Conservation (phyloP, 2,329 filamentous ascomycete genomes). For the Trichoderma sp. region DNA sequence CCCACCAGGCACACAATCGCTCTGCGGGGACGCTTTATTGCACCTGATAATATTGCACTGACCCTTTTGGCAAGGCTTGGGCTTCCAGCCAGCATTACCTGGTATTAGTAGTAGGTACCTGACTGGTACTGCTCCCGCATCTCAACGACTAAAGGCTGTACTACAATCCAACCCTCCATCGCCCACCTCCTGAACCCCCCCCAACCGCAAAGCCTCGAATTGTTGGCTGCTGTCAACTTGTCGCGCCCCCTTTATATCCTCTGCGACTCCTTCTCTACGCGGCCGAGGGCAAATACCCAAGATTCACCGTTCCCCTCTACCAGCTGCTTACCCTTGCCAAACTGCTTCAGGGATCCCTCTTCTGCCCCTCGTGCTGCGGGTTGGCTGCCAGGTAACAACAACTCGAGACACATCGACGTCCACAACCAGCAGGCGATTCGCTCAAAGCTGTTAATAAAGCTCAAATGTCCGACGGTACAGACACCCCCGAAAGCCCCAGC, state of each 20-base stretch:
- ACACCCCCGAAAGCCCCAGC: slow-evolving; percentile 26
- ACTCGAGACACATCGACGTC: background rate
- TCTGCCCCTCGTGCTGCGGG: slow-evolving; percentile 4
- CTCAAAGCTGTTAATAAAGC: background rate
- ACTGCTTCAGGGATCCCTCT: background rate
- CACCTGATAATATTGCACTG: too few relatives aligned
- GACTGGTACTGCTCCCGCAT: background rate
- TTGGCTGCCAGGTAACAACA: background rate
- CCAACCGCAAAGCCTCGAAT: background rate
- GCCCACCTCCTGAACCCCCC: background rate
- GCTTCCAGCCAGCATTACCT: background rate
- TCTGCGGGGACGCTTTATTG: background rate
- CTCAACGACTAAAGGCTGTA: background rate
- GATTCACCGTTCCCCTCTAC: background rate
- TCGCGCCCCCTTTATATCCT: background rate
- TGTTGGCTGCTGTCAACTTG: background rate
- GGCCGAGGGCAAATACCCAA: background rate
- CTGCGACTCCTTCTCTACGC: background rate
- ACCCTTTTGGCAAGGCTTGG: slow-evolving; percentile 5
- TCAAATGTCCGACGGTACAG: slow-evolving; percentile 24
- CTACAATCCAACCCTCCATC: slow-evolving; percentile 4
- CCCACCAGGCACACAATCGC: background rate
- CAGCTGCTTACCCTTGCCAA: background rate
- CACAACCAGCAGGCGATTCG: background rate
- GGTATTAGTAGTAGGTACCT: background rate